Evolutionary conservation across 805 yeast genomes (phyloP).

Genomic region (Wickerhamomyces hampshirensis): DNA sequence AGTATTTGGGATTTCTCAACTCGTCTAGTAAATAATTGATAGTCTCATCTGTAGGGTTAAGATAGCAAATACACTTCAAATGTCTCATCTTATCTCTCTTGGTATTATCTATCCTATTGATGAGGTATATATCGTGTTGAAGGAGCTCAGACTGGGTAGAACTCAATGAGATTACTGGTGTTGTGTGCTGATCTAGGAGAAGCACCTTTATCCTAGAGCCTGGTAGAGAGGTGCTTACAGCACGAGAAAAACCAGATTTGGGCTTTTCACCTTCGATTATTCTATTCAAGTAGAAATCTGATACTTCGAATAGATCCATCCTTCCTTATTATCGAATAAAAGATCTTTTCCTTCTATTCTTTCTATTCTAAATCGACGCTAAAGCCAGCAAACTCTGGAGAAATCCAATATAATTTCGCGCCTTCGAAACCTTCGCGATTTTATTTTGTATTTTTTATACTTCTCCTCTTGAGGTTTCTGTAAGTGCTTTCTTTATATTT

Average conservation of each 20-base stretch:
- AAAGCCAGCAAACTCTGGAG: too few relatives aligned
- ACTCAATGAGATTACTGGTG: slow-evolving; percentile 80
- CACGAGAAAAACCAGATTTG: slow-evolving; percentile 2
- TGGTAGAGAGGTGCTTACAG: slow-evolving; percentile 18
- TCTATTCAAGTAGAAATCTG: slow-evolving; percentile 39
- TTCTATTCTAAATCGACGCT: not conserved
- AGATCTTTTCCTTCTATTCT: not conserved
- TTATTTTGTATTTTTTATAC: too few relatives aligned
- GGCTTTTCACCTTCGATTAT: slow-evolving; percentile 27
- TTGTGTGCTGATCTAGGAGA: slow-evolving; percentile 73
- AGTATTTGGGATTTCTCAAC: slow-evolving; percentile 72
- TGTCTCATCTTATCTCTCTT: slow-evolving; percentile 71
- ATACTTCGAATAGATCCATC: slow-evolving; percentile 45
- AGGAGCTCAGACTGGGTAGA: slow-evolving; percentile 83
- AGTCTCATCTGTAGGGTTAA: slow-evolving; percentile 66
- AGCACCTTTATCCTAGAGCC: slow-evolving; percentile 58
- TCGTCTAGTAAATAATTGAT: slow-evolving; percentile 60
- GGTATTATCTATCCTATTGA: slow-evolving; percentile 61
- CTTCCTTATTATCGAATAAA: not conserved
- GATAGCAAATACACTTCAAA: slow-evolving; percentile 72
- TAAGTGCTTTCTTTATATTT: too few relatives aligned
- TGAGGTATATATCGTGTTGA: slow-evolving; percentile 77
- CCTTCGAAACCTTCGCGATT: too few relatives aligned
- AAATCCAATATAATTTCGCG: too few relatives aligned
- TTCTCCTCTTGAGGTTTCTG: too few relatives aligned